Percentiles rank a stretch among this genome's conserved stretches.
Conservation (phyloP, 176 grass and related monocot species). For the maize (Zea mays) region Zm-B73-REFERENCE-NAM-5.0 NC_050097.1:242202501-242203000, state of each 20-base stretch:
- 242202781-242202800: constrained; percentile 59
- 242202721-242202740: constrained; percentile 64
- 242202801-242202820: constrained; percentile 56
- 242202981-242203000: too few species aligned
- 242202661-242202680: too few species aligned
- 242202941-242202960: too few species aligned
- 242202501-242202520: constrained; percentile 48
- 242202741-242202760: constrained; percentile 67
- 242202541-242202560: constrained; percentile 46
- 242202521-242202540: constrained; percentile 42
- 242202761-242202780: constrained; percentile 56
- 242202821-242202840: constrained; percentile 63
- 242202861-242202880: constrained; percentile 44
- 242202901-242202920: constrained; percentile 54
- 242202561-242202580: constrained; percentile 59
- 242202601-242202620: constrained; percentile 57
- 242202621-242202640: too few species aligned
- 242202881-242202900: constrained; percentile 67
- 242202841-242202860: constrained; percentile 52
- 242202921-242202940: too few species aligned
- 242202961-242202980: too few species aligned
- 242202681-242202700: too few species aligned
- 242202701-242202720: constrained; percentile 53
- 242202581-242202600: constrained; percentile 68
- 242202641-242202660: too few species aligned